Evolutionary conservation across 139 green algal genomes (phyloP).

Genomic region (Picochlorum costavermella): DNA sequence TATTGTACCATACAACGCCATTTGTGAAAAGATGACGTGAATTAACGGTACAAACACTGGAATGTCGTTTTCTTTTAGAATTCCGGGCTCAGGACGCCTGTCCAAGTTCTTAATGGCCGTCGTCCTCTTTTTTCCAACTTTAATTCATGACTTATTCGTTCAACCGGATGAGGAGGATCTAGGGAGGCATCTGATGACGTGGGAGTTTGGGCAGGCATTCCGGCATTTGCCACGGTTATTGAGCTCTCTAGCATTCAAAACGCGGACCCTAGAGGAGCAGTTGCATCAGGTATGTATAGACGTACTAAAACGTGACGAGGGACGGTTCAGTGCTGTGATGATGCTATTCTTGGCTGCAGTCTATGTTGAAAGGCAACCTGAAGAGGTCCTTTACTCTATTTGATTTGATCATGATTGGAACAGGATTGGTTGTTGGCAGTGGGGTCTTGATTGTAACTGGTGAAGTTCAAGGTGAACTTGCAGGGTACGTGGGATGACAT

Average conservation of each 20-base stretch:
- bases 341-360: constrained; percentile 12
- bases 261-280: constrained; percentile 29
- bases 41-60: too few species aligned
- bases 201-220: constrained; percentile 11
- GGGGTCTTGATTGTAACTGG: constrained; percentile 22
- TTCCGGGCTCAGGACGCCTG: neutral
- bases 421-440: constrained; percentile 22
- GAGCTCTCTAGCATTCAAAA: constrained; percentile 15
- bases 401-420: constrained; percentile 25
- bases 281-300: constrained; percentile 19
- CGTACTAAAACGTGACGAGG: neutral
- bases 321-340: neutral
- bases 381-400: constrained; percentile 12
- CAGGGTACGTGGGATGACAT: constrained; percentile 12
- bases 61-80: neutral
- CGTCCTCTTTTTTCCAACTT: neutral
- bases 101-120: neutral
- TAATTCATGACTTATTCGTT: neutral
- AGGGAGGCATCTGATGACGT: neutral
- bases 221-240: constrained; percentile 14
- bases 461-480: neutral
- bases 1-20: too few species aligned
- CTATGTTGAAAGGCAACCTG: constrained; percentile 22
- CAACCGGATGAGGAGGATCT: neutral
- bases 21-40: too few species aligned